Conservation (phyloP, 352 stramenopile genomes). For the Pythium aphanidermatum region DNA sequence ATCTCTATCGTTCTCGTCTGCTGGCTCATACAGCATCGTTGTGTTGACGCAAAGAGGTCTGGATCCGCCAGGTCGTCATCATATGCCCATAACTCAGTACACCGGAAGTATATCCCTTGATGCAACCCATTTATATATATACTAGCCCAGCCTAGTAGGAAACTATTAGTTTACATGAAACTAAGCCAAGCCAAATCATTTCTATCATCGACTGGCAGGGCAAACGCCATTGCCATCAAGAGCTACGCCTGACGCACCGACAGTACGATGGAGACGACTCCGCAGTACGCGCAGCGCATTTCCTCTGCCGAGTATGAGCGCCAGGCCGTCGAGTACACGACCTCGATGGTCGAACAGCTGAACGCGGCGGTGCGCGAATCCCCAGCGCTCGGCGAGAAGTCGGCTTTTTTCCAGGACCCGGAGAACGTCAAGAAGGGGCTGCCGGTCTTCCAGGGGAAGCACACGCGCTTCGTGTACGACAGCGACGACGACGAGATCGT, state of each 20-base stretch:
- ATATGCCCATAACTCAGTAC: too few species aligned
- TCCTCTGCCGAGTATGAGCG: slow-evolving; percentile 41
- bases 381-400: slow-evolving; percentile 43
- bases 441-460: slow-evolving; percentile 69
- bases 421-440: slow-evolving; percentile 50
- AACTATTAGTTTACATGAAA: not conserved
- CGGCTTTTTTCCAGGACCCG: slow-evolving; percentile 57
- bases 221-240: not conserved
- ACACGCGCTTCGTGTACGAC: slow-evolving; percentile 80
- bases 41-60: too few species aligned
- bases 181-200: not conserved
- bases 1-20: too few species aligned
- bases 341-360: slow-evolving; percentile 49
- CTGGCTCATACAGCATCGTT: too few species aligned
- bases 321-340: slow-evolving; percentile 64
- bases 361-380: slow-evolving; percentile 50
- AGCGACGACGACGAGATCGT: slow-evolving; percentile 65
- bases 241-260: not conserved
- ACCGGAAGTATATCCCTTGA: too few species aligned
- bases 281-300: slow-evolving; percentile 16
- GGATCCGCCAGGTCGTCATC: too few species aligned
- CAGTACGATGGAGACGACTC: slow-evolving; percentile 3
- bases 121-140: too few species aligned
- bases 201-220: not conserved
- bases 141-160: too few species aligned